Base-by-base conservation (phyloP, 202 grass and related monocot genomes). In the Carex arenaria region DNA sequence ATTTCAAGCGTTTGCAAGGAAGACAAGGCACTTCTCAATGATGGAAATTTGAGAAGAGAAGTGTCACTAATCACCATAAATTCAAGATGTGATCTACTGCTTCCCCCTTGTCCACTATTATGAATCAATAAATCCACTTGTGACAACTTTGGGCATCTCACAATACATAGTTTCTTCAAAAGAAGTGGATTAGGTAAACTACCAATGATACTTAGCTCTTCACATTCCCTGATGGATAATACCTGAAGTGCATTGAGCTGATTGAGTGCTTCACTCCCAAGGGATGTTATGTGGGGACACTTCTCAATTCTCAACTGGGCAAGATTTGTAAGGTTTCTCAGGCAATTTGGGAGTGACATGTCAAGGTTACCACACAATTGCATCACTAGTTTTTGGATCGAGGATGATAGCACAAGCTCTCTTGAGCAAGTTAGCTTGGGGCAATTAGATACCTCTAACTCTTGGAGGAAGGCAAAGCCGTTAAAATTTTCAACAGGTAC, bases 331-430 rank as follows among this genome's bases (percentile, higher is more conserved):
- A 89, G 78, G 67, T 79, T 77, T 40, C 70, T 28, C 67, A 89
- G 85, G 69, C 79, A 86, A 70, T 34, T 61, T n/a, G 87, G 87
- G 75, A 86, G 60, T 56, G 78, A 85, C 49, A 31, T 59, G 13
- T 86, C 78, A 55, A 83, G 59, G 49, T 78, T 61, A 34, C 87
- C 78, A 40, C 87, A 89, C 11, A 38, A 81, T 52, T 26, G 28
- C 70, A 86, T 53, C 20, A 63, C 49, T 32, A 89, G 65, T 40
- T 47, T 67, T 56, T 71, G 42, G 7, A 53, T 67, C 0, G 78
- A 89, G 20, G 83, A 79, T 47, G 87, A 78, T 64, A 85, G 63
- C 53, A 72, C 38, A 54, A 85, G 47, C 72, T 70, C 80, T 67
- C 51, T 78, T 52, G 83, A 81, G 51, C 40, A 59, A 65, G 83